Evolutionary conservation across 1,284 basidiomycete species (phyloP).

Genomic region (Peniophora sp.): DNA sequence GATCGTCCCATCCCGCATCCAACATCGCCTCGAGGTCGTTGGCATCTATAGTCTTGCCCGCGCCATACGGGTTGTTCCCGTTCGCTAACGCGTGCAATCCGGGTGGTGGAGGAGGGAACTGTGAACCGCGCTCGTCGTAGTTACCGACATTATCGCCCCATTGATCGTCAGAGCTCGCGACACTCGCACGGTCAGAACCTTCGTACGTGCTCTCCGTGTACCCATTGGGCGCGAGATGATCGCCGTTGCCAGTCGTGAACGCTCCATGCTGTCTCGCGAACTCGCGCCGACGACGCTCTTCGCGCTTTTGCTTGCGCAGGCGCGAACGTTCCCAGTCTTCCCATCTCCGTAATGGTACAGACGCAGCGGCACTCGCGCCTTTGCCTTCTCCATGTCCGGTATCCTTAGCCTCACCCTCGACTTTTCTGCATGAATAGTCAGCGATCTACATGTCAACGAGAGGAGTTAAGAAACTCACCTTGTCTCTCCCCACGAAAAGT

Average conservation of each 20-base stretch:
- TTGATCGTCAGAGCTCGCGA: conserved; percentile 84
- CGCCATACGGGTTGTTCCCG: conserved; percentile 19
- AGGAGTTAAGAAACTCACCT: conserved; percentile 41
- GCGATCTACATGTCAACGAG: conserved; percentile 2
- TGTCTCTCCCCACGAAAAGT: conserved; percentile 98
- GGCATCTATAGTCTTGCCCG: conserved; percentile 58
- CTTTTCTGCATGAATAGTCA: conserved; percentile 57
- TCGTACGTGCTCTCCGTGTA: conserved; percentile 60
- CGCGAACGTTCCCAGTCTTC: conserved; percentile 99
- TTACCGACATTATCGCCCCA: conserved; percentile 84
- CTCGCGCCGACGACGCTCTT: conserved; percentile 78
- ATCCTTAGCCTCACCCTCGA: conserved; percentile 48
- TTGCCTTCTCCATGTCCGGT: conserved; percentile 71
- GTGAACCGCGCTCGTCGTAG: conserved; percentile 79
- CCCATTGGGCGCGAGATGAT: conserved; percentile 45
- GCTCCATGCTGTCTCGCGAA: conserved; percentile 70
- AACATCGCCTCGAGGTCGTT: conserved; percentile 85
- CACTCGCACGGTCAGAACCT: conserved; percentile 67
- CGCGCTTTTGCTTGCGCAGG: conserved; percentile 84
- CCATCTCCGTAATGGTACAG: conserved; percentile 90
- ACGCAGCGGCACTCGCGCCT: conserved; percentile 45
- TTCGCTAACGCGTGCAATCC: conserved; percentile 45
- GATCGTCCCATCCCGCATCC: conserved; percentile 80
- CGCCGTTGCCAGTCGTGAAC: conserved; percentile 50
- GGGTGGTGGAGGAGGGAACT: conserved; percentile 80